phyloP scores from a whole-genome alignment of 306 rosid genomes.

The Dryas drummondii region DNA sequence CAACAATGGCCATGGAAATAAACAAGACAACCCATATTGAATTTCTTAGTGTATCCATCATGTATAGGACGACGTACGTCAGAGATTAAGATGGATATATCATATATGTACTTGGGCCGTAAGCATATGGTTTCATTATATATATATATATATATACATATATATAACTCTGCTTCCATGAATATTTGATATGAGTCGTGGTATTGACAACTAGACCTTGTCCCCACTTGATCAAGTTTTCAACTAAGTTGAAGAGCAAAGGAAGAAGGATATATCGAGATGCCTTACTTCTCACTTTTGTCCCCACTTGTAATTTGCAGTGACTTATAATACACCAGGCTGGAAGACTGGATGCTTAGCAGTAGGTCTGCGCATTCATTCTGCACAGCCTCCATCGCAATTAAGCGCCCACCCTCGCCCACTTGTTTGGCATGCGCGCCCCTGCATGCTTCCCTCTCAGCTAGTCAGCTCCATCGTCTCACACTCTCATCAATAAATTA shows the following conservation, averaged over 20 bases:
- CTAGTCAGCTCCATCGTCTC: neutral
- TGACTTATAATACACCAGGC: neutral
- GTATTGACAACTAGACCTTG: slow-evolving; percentile 19
- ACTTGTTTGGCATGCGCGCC: slow-evolving; percentile 23
- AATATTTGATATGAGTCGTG: neutral
- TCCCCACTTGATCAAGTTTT: slow-evolving; percentile 33
- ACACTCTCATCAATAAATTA: neutral
- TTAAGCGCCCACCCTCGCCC: slow-evolving; percentile 31
- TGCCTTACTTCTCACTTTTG: slow-evolving; percentile 48
- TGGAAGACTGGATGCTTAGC: neutral
- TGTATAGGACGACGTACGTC: too few species aligned
- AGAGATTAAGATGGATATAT: too few species aligned
- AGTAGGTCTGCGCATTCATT: too few species aligned
- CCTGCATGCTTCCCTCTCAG: too few species aligned
- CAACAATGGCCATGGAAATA: slow-evolving; percentile 29
- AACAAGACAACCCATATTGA: slow-evolving; percentile 30
- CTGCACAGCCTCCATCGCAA: too few species aligned
- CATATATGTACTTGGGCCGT: too few species aligned
- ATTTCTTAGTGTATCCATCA: slow-evolving; percentile 33
- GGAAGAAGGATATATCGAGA: neutral
- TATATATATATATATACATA: neutral
- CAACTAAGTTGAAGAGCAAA: neutral
- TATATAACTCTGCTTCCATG: neutral
- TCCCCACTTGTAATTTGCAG: slow-evolving; percentile 40
- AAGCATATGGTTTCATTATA: neutral